A percentile compares a stretch with the other conserved stretches of the same genome.
Conservation (phyloP, 2,329 filamentous ascomycete genomes). For the Alternaria conjuncta region DNA sequence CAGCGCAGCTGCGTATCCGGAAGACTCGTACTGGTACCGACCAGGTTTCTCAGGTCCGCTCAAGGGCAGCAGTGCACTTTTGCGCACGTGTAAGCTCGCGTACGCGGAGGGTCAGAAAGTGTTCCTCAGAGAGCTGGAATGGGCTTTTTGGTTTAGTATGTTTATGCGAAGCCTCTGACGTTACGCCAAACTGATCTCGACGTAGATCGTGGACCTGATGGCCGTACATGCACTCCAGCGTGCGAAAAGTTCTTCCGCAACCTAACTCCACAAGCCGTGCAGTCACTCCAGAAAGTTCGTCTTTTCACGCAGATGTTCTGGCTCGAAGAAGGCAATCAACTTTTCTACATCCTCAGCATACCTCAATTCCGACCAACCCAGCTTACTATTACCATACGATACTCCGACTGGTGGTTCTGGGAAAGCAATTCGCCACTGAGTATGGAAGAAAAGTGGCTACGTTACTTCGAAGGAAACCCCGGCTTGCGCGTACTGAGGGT, state of each 20-base stretch:
- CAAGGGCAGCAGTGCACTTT: slow-evolving; percentile 11
- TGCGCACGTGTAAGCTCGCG: slow-evolving; percentile 12
- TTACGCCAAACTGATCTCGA: background rate
- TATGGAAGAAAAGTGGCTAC: slow-evolving; percentile 9
- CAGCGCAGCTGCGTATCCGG: slow-evolving; percentile 4
- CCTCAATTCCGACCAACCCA: slow-evolving; percentile 7
- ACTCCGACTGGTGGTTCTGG: slow-evolving; percentile 71
- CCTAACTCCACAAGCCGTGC: background rate
- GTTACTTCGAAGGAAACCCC: background rate
- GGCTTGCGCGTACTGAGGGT: slow-evolving; percentile 13
- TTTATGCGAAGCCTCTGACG: no score
- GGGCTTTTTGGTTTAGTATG: slow-evolving; percentile 16
- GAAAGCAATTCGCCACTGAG: slow-evolving; percentile 89
- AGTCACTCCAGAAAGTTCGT: slow-evolving; percentile 13
- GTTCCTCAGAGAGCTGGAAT: slow-evolving; percentile 9
- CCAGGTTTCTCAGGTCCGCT: slow-evolving; percentile 10
- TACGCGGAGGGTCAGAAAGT: slow-evolving; percentile 14
- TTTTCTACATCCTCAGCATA: background rate
- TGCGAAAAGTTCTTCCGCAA: slow-evolving; percentile 5
- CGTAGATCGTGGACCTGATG: slow-evolving; percentile 11
- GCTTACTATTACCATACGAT: slow-evolving; percentile 57
- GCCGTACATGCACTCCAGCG: background rate
- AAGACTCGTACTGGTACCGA: slow-evolving; percentile 15
- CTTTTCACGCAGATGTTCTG: slow-evolving; percentile 19
- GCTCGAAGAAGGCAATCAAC: slow-evolving; percentile 3